Evolutionary conservation across 805 yeast genomes (phyloP).

Genomic region (Lipomyces oligophaga): DNA sequence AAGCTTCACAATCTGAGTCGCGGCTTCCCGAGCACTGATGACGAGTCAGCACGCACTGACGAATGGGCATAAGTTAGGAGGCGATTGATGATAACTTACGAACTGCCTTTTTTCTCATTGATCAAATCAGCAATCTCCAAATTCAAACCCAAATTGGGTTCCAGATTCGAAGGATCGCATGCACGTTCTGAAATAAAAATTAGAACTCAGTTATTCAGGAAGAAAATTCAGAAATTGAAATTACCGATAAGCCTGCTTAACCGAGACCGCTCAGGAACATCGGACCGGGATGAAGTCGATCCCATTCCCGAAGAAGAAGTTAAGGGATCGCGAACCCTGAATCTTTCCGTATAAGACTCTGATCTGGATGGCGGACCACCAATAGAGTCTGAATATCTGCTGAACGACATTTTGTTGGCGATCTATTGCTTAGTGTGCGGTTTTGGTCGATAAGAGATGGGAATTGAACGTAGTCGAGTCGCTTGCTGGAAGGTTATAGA

Average conservation of each 20-base stretch:
- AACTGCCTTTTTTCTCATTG: constrained; percentile 84
- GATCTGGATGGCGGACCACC: constrained; percentile 15
- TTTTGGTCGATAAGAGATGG: too few species aligned
- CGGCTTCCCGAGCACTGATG: constrained; percentile 77
- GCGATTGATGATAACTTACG: constrained; percentile 34
- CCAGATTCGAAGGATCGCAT: constrained; percentile 72
- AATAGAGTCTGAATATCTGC: constrained; percentile 22
- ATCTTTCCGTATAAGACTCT: constrained; percentile 36
- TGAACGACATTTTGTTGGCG: constrained; percentile 12
- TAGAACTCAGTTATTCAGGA: constrained; percentile 1
- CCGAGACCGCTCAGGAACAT: constrained; percentile 29
- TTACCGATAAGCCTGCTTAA: constrained; percentile 33
- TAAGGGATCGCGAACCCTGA: constrained; percentile 31
- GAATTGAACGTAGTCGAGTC: too few species aligned
- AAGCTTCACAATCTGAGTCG: constrained; percentile 74
- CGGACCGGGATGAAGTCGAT: constrained; percentile 1
- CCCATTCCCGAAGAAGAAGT: constrained; percentile 3
- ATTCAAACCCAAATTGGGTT: constrained; percentile 85
- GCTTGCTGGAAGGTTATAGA: too few species aligned
- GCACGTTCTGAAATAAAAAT: constrained; percentile 56
- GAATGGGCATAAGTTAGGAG: too few species aligned
- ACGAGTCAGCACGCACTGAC: too few species aligned
- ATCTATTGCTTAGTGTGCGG: too few species aligned
- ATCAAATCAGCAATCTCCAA: constrained; percentile 90
- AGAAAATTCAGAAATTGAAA: constrained; percentile 25